phyloP scores from a whole-genome alignment of 2,329 filamentous ascomycete genomes.

The Pseudocercospora fuligena region DNA sequence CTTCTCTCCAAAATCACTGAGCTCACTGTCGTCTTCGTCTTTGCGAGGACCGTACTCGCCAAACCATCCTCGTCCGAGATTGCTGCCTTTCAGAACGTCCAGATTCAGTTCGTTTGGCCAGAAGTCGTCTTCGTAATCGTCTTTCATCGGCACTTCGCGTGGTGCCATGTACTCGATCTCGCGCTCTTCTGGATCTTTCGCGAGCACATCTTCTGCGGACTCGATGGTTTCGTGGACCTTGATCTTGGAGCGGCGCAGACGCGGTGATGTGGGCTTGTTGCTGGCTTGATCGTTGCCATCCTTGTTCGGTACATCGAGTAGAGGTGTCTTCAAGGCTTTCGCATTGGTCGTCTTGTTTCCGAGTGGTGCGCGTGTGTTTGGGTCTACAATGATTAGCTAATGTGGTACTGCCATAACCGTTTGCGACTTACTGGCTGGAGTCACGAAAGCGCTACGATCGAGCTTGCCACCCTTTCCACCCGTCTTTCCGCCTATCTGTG shows the following conservation, averaged over 20 bases:
- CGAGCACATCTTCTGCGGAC: constrained; percentile 26
- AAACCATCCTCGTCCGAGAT: constrained; percentile 58
- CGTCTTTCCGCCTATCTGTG: constrained; percentile 49
- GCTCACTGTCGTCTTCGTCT: constrained; percentile 59
- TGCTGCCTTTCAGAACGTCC: constrained; percentile 55
- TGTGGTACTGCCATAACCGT: constrained; percentile 14
- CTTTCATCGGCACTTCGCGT: constrained; percentile 56
- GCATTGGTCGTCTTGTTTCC: constrained; percentile 97
- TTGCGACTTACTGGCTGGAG: constrained; percentile 70
- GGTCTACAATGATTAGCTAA: constrained; percentile 49
- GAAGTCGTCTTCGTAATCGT: constrained; percentile 41
- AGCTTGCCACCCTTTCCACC: constrained; percentile 64
- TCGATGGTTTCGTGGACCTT: constrained; percentile 64
- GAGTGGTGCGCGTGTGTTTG: constrained; percentile 76
- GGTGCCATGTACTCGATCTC: constrained; percentile 93
- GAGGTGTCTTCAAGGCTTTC: constrained; percentile 71
- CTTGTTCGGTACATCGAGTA: constrained; percentile 59
- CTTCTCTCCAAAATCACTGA: constrained; percentile 70
- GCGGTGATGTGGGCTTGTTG: constrained; percentile 61
- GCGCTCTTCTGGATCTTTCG: constrained; percentile 56
- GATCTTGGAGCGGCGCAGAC: constrained; percentile 58
- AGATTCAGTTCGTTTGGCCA: constrained; percentile 35
- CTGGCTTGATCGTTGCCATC: constrained; percentile 39
- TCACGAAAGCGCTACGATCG: constrained; percentile 72
- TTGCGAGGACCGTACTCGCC: constrained; percentile 55